A percentile compares a stretch with the other conserved stretches of the same genome.
These are phyloP conservation scores for Albatrellus ellisii DNA, from an alignment of 768 basidiomycete genomes.

Conservation along the genomic window DNA sequence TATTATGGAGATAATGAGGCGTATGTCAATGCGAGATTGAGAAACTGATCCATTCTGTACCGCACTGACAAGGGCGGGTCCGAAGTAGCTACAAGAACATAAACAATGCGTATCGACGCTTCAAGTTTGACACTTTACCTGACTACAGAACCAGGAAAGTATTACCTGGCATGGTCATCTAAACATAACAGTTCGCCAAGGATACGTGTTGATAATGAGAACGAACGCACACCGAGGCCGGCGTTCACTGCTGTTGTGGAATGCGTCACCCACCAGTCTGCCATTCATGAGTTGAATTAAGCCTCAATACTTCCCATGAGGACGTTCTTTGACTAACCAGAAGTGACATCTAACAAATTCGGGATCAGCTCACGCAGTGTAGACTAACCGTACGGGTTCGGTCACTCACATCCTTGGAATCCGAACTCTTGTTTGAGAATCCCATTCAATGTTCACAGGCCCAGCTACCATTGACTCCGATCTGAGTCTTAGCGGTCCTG, in stretches of 20 bases:
- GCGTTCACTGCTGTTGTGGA: slow-evolving; percentile 5
- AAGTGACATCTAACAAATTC: slow-evolving; percentile 8
- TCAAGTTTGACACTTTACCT: not conserved
- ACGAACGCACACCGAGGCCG: slow-evolving; percentile 5
- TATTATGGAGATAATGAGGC: not conserved
- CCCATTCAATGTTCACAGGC: slow-evolving; percentile 10
- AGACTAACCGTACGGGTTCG: not conserved
- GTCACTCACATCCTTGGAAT: slow-evolving; percentile 11
- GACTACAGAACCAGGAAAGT: not conserved
- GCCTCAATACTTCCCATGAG: not conserved
- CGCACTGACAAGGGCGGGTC: slow-evolving; percentile 6
- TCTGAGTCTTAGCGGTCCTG: not conserved
- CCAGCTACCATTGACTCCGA: slow-evolving; percentile 9
- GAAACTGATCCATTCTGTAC: slow-evolving; percentile 7
- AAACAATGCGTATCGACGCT: not conserved
- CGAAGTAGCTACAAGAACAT: slow-evolving; percentile 7
- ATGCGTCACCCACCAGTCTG: slow-evolving; percentile 11
- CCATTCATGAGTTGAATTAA: not conserved
- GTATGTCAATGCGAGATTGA: slow-evolving; percentile 10
- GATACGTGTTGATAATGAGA: not conserved
- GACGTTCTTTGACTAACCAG: not conserved
- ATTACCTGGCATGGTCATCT: slow-evolving; percentile 13
- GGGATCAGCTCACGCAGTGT: not conserved
- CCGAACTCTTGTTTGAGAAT: slow-evolving; percentile 8
- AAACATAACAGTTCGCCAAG: not conserved